Evolutionary conservation across 2,329 filamentous ascomycete genomes (phyloP).

Genomic region (Alternaria consortialis): DNA sequence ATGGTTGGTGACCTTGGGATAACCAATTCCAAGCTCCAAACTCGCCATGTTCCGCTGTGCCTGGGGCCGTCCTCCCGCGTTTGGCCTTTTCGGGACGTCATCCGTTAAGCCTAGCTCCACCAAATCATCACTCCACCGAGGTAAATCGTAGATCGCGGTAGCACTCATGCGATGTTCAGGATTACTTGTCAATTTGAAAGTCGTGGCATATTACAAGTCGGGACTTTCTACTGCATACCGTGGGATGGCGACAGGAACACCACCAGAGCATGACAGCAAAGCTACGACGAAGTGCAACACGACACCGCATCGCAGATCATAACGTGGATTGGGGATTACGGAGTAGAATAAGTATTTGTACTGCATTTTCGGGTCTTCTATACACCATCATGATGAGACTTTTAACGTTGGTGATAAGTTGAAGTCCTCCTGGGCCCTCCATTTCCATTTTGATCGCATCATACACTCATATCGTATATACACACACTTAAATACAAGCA

Average conservation of each 20-base stretch:
- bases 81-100: slow-evolving; percentile 22
- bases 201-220: too few species aligned
- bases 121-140: background rate
- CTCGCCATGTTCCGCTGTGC: slow-evolving; percentile 30
- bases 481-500: too few species aligned
- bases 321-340: background rate
- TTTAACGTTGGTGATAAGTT: background rate
- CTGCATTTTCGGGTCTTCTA: background rate
- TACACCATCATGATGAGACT: background rate
- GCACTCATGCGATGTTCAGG: background rate
- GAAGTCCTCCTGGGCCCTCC: background rate
- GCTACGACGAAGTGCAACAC: background rate
- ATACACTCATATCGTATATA: background rate
- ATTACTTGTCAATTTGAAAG: background rate
- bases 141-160: background rate
- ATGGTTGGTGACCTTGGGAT: slow-evolving; percentile 31
- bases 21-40: slow-evolving; percentile 28
- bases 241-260: background rate
- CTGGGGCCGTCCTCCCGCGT: slow-evolving; percentile 22
- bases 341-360: background rate
- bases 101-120: slow-evolving; percentile 21
- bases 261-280: background rate
- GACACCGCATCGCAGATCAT: background rate
- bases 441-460: background rate
- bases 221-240: background rate